Percentiles rank a stretch among this genome's conserved stretches.
phyloP scores from a whole-genome alignment of 805 yeast genomes.

The Saturnispora galanensis region DNA sequence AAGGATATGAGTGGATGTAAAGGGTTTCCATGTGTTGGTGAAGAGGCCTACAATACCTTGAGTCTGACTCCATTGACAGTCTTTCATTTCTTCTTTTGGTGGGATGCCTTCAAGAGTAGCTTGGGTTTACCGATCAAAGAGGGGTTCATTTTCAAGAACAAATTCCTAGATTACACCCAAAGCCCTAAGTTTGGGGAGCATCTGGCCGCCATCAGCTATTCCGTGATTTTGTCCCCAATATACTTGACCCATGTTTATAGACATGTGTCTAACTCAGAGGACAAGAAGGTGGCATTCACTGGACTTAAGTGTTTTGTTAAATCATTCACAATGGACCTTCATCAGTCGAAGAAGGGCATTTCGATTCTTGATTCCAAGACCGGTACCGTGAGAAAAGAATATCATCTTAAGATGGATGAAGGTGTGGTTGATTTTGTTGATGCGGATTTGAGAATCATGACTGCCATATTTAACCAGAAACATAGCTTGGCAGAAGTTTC shows the following conservation, averaged over 20 bases:
- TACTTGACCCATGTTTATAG: constrained; percentile 66
- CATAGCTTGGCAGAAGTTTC: constrained; percentile 36
- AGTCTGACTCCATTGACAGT: constrained; percentile 69
- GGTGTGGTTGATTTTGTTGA: constrained; percentile 63
- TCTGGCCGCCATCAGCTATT: constrained; percentile 69
- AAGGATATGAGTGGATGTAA: constrained; percentile 14
- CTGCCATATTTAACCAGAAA: constrained; percentile 53
- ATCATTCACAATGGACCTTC: constrained; percentile 52
- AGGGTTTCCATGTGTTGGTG: constrained; percentile 13
- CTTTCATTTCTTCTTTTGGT: constrained; percentile 70
- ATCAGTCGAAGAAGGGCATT: constrained; percentile 43
- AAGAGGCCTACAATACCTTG: constrained; percentile 49
- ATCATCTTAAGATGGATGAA: constrained; percentile 49
- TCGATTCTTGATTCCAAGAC: constrained; percentile 26
- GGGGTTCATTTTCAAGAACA: constrained; percentile 58
- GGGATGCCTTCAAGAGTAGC: constrained; percentile 74
- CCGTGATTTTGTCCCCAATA: constrained; percentile 61
- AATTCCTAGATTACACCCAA: constrained; percentile 20
- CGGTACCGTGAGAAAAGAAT: constrained; percentile 35
- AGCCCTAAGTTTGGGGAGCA: constrained; percentile 26
- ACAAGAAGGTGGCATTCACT: constrained; percentile 40
- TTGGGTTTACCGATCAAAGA: constrained; percentile 69
- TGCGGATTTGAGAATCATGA: constrained; percentile 59
- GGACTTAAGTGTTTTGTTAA: constrained; percentile 63
- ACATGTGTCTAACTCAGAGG: constrained; percentile 34